Percentiles rank a stretch among this genome's conserved stretches.
Conservation (phyloP, 2,329 filamentous ascomycete species). For the Alternaria consortialis region DNA sequence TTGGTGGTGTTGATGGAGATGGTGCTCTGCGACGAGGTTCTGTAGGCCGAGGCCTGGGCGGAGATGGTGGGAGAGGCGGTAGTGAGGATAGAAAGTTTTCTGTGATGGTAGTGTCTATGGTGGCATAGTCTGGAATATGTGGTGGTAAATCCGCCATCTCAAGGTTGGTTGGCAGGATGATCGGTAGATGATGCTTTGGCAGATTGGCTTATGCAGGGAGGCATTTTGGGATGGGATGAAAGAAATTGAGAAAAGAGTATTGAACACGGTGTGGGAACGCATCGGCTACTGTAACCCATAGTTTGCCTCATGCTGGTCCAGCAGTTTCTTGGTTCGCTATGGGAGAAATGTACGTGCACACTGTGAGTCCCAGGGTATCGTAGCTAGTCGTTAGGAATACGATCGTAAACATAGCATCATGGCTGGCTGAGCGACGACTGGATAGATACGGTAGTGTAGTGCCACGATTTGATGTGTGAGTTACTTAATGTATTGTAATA, state of each 20-base stretch:
- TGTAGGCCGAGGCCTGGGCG: neutral
- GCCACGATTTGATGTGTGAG: neutral
- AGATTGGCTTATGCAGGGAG: neutral
- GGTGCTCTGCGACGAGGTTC: too few species aligned
- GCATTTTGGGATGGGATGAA: too few species aligned
- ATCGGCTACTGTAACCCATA: neutral
- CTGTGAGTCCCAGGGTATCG: neutral
- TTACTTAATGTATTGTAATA: neutral
- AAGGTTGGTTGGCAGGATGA: neutral
- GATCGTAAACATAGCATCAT: neutral
- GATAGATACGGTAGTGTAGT: neutral
- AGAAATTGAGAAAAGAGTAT: neutral
- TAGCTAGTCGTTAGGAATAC: neutral
- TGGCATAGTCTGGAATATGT: neutral
- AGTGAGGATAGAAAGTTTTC: accelerated
- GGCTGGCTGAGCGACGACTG: neutral
- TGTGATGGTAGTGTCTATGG: neutral
- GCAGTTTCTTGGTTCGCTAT: neutral
- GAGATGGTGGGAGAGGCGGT: too few species aligned
- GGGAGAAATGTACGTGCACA: neutral
- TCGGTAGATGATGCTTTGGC: neutral
- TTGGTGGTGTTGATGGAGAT: neutral
- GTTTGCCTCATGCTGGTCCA: neutral
- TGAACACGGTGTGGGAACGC: neutral
- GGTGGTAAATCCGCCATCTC: neutral